Evolutionary conservation across 805 yeast genomes (phyloP), one percentile per base, ranked within the genome.

Genomic region (Sporopachydermia quercuum): DNA sequence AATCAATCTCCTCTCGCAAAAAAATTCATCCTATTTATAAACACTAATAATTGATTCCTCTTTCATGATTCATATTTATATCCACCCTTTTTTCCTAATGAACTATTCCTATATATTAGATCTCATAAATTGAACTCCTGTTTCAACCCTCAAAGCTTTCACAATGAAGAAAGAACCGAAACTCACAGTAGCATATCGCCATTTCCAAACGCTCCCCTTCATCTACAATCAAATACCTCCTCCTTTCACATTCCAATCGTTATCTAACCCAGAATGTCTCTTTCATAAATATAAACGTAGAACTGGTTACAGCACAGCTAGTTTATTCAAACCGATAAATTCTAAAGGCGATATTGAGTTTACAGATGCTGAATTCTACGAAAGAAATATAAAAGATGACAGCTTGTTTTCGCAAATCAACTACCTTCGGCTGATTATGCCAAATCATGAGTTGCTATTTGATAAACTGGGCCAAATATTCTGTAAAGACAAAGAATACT

Each of bases 81-180:
- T 8, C 30, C 8, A 23, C n/a, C 30, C 30, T 23, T n/a, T 23
- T n/a, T 8, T n/a, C 30, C 30, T 23, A 8, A 8, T n/a, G 30
- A 8, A 8, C 8, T 23, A 8, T 23, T 23, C n/a, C 30, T n/a
- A n/a, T 8, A 23, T n/a, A 23, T 23, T 8, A 23, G n/a, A 23
- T 8, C 30, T 8, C 8, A 8, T n/a, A 8, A n/a, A 23, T 23
- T 23, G 30, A 23, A 23, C n/a, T 23, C n/a, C 30, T 8, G 30
- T n/a, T 23, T 23, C n/a, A 8, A 8, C 30, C 30, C 13, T 23
- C n/a, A 8, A 8, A 23, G n/a, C 8, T 23, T 23, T 8, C 30
- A 23, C 30, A 23, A 23, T 23, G 30, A 23, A 23, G 30, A 23
- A 23, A 23, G 30, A 23, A 23, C 30, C 30, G 30, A 23, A 23